Evolutionary conservation across 2,329 filamentous ascomycete genomes (phyloP), one percentile per base, ranked within the genome.

Genomic region (Xylariaceae sp.): DNA sequence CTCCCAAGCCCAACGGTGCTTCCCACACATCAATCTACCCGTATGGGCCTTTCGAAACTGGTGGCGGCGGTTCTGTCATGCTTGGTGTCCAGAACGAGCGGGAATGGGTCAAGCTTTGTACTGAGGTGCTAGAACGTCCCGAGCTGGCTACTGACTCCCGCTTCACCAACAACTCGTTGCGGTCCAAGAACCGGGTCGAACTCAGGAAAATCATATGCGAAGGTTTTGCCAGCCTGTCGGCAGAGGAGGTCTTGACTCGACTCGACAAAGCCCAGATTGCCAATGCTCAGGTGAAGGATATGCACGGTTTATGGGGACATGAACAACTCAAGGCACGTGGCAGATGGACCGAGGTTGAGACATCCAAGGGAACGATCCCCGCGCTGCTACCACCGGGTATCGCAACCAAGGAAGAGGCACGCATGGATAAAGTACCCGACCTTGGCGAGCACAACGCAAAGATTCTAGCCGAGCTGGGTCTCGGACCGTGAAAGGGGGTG

Each of bases 61-160:
- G 77, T 0, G 75, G 76, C 8, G 76, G 75, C 6, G 74, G 75
- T 0, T 75, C 77, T 0, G 80, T 84, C 11, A 83, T 83, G 79
- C 69, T 84, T 3, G 82, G 81, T 0, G 75, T 84, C 18, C 82
- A 85, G 64, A 84, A 84, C 60, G 81, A 83, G 70, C 73, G 81
- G 2, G 82, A 84, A 64, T 83, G 80, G 80, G 70, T 64, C 1
- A 79, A 72, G 4, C 76, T 84, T 10, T 82, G 80, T 58, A 67
- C 68, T 0, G 66, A 74, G 1, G 80, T 84, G 1, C 70, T 84
- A 3, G 72, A 70, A 0, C 71, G 77, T 50, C 70, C 73, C 0
- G 72, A 70, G 0, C 62, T 83, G 1, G 74, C 75, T 0, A 71
- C 71, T 1, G 79, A 84, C 56, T 61, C 72, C 44, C 73, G 80